Evolutionary conservation across 2,329 filamentous ascomycete genomes (phyloP), one percentile per base, ranked within the genome.

Genomic region (Alternaria tenuissima): DNA sequence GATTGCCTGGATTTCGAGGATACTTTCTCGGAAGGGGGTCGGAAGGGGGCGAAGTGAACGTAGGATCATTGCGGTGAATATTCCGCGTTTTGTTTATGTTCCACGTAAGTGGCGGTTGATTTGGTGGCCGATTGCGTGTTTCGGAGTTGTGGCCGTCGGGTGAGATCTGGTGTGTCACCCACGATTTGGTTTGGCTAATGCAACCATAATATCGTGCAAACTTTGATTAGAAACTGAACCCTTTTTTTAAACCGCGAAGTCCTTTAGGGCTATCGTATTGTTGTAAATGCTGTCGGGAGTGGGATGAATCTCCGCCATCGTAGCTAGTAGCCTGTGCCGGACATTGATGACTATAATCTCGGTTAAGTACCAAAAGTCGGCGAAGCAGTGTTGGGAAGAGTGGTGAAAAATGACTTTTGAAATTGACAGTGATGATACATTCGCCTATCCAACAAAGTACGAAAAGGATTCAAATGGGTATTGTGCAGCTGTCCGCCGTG

Each of bases 391-490:
- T 38, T n/a, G 36, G 26, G 22, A 32, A 41, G 36, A 52, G 32
- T 51, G 42, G 46, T 59, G 28, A 18, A 46, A 49, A 46, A 64
- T 57, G 30, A 42, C 57, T 52, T 53, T 63, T 59, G 52, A 38
- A 60, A 63, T 63, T 42, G 54, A 57, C 30, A 36, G 56, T 64
- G 65, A 64, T 71, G 63, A 66, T 72, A 73, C 62, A 70, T 72
- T 73, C 59, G 54, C 65, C 64, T 73, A 70, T 56, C 64, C 56
- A 60, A 64, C 59, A 59, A 55, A 42, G 65, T 42, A 56, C 57
- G 39, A 54, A 70, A 67, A 64, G 42, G 38, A 65, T 63, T 66
- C 47, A 57, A 59, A 65, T 66, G 75, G 76, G 75, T 78, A 77
- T 77, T 72, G 58, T 71, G 70, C 68, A 71, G 63, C 61, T 61